Conservation (phyloP, 306 rosid species). For the Dalbergia cochinchinensis region DNA sequence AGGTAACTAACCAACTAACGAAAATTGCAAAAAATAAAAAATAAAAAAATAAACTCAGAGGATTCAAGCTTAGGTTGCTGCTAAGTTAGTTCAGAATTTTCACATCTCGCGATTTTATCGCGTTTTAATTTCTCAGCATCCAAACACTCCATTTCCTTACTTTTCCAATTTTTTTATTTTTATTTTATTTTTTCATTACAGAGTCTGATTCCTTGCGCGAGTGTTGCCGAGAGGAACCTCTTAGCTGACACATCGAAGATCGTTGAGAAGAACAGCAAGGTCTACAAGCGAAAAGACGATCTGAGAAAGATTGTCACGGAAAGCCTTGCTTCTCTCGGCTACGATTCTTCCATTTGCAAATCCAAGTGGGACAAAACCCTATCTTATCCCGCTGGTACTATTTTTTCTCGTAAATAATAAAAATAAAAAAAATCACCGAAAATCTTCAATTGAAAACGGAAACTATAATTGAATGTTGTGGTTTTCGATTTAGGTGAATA, state of each 20-base stretch:
- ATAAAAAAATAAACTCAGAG: not conserved
- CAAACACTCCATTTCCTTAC: not conserved
- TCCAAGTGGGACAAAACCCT: conserved; percentile 92
- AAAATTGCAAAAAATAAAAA: not conserved
- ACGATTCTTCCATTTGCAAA: conserved; percentile 81
- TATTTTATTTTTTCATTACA: conserved; percentile 27
- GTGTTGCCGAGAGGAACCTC: conserved; percentile 84
- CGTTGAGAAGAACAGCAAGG: conserved; percentile 77
- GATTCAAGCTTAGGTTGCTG: not conserved
- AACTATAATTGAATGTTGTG: conserved; percentile 29
- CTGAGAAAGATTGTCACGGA: conserved; percentile 72
- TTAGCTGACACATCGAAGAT: conserved; percentile 89
- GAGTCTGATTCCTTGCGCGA: conserved; percentile 80
- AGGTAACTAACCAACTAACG: conserved; percentile 61
- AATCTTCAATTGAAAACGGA: not conserved
- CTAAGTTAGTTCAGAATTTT: conserved; percentile 13
- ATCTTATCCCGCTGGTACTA: conserved; percentile 80
- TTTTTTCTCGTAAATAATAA: not conserved
- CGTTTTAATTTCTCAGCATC: conserved; percentile 15
- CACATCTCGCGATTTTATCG: not conserved
- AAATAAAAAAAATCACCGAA: not conserved
- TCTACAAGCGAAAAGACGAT: conserved; percentile 73
- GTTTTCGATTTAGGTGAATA: conserved; percentile 76
- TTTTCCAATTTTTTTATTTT: not conserved
- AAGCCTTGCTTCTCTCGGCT: conserved; percentile 73